Conservation (phyloP, 306 rosid species). For the Purshia tridentata region DNA sequence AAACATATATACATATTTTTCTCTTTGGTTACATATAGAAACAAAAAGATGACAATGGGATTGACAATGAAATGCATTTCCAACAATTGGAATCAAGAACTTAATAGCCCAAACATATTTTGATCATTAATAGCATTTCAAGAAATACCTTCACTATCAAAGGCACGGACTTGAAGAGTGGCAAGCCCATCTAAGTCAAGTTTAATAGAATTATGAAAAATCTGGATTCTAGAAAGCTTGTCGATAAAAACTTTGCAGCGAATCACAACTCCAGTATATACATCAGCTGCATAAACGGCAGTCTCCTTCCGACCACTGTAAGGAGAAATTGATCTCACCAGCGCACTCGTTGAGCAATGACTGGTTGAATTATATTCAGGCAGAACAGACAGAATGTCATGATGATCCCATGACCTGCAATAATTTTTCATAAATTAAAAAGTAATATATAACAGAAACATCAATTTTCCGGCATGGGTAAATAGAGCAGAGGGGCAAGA, state of each 20-base stretch:
- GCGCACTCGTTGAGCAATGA: slow-evolving; percentile 89
- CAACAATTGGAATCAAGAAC: not conserved
- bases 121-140: slow-evolving; percentile 1
- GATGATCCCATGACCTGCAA: slow-evolving; percentile 97
- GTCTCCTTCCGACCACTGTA: slow-evolving; percentile 93
- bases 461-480: too few species aligned
- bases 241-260: slow-evolving; percentile 96
- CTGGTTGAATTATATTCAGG: slow-evolving; percentile 79
- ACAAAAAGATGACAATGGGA: not conserved
- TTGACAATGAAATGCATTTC: not conserved
- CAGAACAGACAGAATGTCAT: slow-evolving; percentile 69
- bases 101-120: not conserved
- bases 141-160: slow-evolving; percentile 73
- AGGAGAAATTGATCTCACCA: slow-evolving; percentile 72
- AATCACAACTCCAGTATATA: slow-evolving; percentile 61
- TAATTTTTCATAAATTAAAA: not conserved
- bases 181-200: slow-evolving; percentile 98
- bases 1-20: not conserved
- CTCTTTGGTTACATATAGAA: not conserved
- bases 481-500: not conserved
- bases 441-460: not conserved
- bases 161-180: slow-evolving; percentile 82
- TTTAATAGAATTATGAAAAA: slow-evolving; percentile 82
- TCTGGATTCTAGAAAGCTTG: slow-evolving; percentile 76
- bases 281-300: slow-evolving; percentile 86